phyloP scores from a whole-genome alignment of 345 rosid genomes.

The Gossypium mustelinum region DNA sequence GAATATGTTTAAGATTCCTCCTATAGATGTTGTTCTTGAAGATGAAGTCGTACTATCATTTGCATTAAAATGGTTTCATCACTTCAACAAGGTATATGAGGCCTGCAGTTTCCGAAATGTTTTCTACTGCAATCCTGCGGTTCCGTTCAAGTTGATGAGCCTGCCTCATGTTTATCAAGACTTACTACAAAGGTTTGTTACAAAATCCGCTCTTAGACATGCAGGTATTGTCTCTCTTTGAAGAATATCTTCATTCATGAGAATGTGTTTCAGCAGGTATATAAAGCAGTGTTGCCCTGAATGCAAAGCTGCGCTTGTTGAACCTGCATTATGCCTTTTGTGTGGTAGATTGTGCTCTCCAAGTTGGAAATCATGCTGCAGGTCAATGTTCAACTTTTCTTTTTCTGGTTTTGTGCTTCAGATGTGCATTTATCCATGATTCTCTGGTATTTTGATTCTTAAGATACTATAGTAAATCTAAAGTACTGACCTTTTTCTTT shows the following conservation, averaged over 20 bases:
- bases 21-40: conserved; percentile 48
- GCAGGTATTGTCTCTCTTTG: conserved; percentile 3
- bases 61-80: conserved; percentile 61
- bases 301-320: conserved; percentile 51
- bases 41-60: conserved; percentile 48
- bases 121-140: conserved; percentile 52
- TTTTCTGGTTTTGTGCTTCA: conserved; percentile 12
- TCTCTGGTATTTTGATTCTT: neutral
- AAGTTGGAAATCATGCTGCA: conserved; percentile 78
- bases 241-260: conserved; percentile 12
- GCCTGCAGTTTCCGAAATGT: conserved; percentile 24
- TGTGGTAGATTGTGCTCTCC: conserved; percentile 91
- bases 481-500: conserved; percentile 4
- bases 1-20: conserved; percentile 72
- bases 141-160: conserved; percentile 77
- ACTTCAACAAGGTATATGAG: conserved; percentile 49
- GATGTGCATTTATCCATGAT: neutral
- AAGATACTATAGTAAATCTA: neutral
- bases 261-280: conserved; percentile 45
- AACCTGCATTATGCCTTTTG: conserved; percentile 78
- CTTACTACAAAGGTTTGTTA: conserved; percentile 69
- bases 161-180: conserved; percentile 84
- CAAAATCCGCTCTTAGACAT: conserved; percentile 13
- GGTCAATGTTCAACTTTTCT: conserved; percentile 36
- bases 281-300: conserved; percentile 63